phyloP scores from a whole-genome alignment of 2,329 filamentous ascomycete species.

The Penicillium sp. region DNA sequence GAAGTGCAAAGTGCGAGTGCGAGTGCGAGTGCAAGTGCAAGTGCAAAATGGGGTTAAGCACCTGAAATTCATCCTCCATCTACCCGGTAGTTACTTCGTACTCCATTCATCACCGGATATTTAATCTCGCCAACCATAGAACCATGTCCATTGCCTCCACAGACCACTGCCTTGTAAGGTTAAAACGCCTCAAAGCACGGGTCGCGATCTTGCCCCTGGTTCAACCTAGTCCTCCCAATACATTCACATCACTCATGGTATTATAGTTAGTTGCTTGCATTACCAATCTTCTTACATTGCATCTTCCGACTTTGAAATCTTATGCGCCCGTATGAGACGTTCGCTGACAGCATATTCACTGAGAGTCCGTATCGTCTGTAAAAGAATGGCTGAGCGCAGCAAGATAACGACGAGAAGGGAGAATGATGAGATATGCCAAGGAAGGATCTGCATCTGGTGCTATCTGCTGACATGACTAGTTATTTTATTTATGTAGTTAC shows the following conservation, averaged over 20 bases:
- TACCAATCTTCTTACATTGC: no score
- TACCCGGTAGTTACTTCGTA: not conserved
- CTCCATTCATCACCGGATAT: not conserved
- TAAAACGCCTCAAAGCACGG: not conserved
- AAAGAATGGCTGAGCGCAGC: not conserved
- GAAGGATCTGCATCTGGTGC: no score
- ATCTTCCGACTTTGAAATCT: not conserved
- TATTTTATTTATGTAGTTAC: no score
- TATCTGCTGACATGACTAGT: no score
- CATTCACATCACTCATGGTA: not conserved
- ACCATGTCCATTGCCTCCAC: not conserved
- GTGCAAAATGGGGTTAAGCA: not conserved
- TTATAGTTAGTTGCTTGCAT: no score
- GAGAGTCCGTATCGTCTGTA: not conserved
- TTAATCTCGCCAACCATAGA: not conserved
- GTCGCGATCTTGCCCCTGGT: not conserved
- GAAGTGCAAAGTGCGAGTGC: no score
- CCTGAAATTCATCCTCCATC: not conserved
- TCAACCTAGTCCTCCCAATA: not conserved
- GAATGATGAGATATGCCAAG: no score
- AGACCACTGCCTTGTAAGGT: not conserved
- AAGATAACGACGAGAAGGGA: not conserved
- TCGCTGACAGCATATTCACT: not conserved
- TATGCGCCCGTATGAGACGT: not conserved
- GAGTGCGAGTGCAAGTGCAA: no score